Evolutionary conservation across 2,329 filamentous ascomycete genomes (phyloP).

Genomic region (Cladophialophora psammophila): DNA sequence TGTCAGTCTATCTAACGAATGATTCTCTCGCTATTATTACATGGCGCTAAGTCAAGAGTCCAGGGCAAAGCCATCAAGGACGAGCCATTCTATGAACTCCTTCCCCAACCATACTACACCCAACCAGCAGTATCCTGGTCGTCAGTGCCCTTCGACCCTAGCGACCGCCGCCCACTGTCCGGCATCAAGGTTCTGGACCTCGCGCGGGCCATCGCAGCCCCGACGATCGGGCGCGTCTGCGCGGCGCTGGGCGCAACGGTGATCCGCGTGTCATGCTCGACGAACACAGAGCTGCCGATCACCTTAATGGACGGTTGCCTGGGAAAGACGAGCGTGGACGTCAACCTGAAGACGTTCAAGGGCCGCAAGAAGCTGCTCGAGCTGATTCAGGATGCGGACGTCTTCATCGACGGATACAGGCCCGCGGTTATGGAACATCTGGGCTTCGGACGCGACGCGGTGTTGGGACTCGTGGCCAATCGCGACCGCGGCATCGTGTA

Average conservation of each 20-base stretch:
- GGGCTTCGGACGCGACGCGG: constrained; percentile 61
- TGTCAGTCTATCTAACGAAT: neutral
- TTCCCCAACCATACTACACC: constrained; percentile 1
- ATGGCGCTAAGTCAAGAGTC: neutral
- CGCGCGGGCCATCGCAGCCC: constrained; percentile 77
- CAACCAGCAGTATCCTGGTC: constrained; percentile 6
- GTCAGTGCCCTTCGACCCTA: neutral
- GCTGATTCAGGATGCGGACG: constrained; percentile 58
- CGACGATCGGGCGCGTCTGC: constrained; percentile 72
- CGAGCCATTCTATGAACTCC: constrained; percentile 10
- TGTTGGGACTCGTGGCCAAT: constrained; percentile 49
- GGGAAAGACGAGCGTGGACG: too few species aligned
- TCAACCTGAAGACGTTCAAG: too few species aligned
- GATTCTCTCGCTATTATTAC: too few species aligned
- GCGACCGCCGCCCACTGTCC: constrained; percentile 47
- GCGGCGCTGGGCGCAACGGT: constrained; percentile 79
- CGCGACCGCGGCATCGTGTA: constrained; percentile 56
- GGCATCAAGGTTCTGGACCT: constrained; percentile 78
- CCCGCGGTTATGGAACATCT: constrained; percentile 59
- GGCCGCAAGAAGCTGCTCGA: constrained; percentile 44
- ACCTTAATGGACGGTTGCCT: constrained; percentile 57
- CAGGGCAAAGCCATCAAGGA: constrained; percentile 12
- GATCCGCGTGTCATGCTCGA: constrained; percentile 72
- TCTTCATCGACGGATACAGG: constrained; percentile 62
- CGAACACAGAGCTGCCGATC: constrained; percentile 74